Conservation (phyloP, 2,329 filamentous ascomycete species). For the Aurifilum marmelostoma region DNA sequence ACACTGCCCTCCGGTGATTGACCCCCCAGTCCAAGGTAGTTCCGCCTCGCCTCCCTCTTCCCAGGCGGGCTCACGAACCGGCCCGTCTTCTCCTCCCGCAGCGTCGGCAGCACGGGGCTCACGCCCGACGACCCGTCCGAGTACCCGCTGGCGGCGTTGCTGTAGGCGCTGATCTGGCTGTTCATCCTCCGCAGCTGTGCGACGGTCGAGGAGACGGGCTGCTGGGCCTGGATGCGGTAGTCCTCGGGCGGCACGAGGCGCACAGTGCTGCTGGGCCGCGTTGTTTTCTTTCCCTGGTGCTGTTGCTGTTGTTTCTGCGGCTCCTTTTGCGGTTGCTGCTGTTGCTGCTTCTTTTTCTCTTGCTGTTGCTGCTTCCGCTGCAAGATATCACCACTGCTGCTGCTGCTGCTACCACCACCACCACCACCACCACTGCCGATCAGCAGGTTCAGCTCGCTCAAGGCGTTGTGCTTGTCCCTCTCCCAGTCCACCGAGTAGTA, state of each 20-base stretch:
- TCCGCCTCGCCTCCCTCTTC: slow-evolving; percentile 40
- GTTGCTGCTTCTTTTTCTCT: not conserved
- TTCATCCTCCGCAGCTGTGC: slow-evolving; percentile 62
- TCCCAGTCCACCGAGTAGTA: slow-evolving; percentile 21
- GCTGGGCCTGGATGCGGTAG: slow-evolving; percentile 9
- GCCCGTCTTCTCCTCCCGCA: slow-evolving; percentile 41
- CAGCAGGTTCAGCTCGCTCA: slow-evolving; percentile 22
- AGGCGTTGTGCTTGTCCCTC: slow-evolving; percentile 20
- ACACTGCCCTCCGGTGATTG: slow-evolving; percentile 16
- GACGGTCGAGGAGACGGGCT: slow-evolving; percentile 46
- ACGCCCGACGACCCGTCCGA: slow-evolving; percentile 31
- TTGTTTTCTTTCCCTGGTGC: not conserved
- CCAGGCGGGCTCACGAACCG: slow-evolving; percentile 37
- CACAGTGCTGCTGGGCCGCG: slow-evolving; percentile 18
- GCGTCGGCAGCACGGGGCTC: slow-evolving; percentile 41
- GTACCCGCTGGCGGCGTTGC: slow-evolving; percentile 44
- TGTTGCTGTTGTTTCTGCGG: slow-evolving; percentile 1
- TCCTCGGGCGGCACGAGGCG: slow-evolving; percentile 21
- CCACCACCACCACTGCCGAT: slow-evolving; percentile 7
- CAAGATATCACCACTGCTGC: not conserved
- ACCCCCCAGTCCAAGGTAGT: slow-evolving; percentile 52
- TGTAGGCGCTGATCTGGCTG: slow-evolving; percentile 52
- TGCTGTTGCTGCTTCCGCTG: not conserved
- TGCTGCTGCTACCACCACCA: not conserved
- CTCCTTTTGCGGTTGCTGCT: not conserved